Evolutionary conservation across 2,329 filamentous ascomycete species (phyloP).

Genomic region (Neofusicoccum kwambonambiense): DNA sequence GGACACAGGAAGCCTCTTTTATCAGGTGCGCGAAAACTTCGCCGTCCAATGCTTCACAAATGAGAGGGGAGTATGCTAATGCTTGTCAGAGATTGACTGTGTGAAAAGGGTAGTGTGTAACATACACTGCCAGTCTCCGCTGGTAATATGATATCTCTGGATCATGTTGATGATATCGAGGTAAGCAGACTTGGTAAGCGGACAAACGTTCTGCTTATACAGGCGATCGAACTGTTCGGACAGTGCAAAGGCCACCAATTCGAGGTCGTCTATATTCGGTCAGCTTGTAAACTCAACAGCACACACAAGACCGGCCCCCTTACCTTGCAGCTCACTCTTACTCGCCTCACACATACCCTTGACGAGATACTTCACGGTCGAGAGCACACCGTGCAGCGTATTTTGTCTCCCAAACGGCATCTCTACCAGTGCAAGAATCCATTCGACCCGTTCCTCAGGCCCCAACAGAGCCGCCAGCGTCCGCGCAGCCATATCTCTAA

Average conservation of each 20-base stretch:
- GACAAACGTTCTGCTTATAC: conserved; percentile 28
- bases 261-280: conserved; percentile 20
- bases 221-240: conserved; percentile 20
- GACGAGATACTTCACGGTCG: conserved; percentile 33
- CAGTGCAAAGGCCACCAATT: conserved; percentile 25
- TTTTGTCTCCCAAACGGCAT: conserved; percentile 24
- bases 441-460: conserved; percentile 26
- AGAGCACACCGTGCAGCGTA: conserved; percentile 31
- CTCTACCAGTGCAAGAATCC: conserved; percentile 25
- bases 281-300: background rate
- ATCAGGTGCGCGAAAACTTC: background rate
- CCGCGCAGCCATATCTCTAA: conserved; percentile 75
- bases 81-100: background rate
- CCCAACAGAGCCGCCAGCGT: conserved; percentile 52
- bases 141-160: background rate
- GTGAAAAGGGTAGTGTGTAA: background rate
- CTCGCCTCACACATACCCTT: conserved; percentile 19
- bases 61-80: background rate
- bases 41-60: background rate
- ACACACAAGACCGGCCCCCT: background rate
- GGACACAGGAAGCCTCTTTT: background rate
- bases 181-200: conserved; percentile 36
- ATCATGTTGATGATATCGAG: conserved; percentile 32
- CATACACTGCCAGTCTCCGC: background rate
- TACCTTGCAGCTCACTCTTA: background rate